These are phyloP conservation scores for Isoetes taiwanensis DNA, from an alignment of 75 land plant species.

Conservation along the genomic window DNA sequence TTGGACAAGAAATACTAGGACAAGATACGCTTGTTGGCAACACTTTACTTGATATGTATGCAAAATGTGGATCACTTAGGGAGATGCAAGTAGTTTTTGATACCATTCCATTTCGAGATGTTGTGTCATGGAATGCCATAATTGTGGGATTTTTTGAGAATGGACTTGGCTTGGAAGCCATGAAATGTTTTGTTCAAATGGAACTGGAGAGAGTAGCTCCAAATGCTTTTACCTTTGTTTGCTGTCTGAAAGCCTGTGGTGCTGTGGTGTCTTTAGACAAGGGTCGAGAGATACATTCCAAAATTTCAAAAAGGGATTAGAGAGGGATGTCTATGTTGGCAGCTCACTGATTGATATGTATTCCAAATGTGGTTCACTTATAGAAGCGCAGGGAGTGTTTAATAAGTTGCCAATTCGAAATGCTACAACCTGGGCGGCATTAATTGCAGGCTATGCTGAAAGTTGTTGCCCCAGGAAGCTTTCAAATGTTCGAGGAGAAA, in stretches of 20 bases:
- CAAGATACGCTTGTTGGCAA: neutral
- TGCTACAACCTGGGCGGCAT: too few relatives aligned
- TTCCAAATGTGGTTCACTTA: too few relatives aligned
- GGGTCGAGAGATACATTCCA: neutral
- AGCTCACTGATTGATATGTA: neutral
- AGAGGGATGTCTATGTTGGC: neutral
- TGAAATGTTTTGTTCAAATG: conserved; percentile 24
- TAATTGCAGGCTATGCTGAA: too few relatives aligned
- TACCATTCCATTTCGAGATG: conserved; percentile 19
- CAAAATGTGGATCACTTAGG: conserved; percentile 6
- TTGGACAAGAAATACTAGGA: neutral
- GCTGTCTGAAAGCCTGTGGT: conserved; percentile 44
- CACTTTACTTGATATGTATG: conserved; percentile 12
- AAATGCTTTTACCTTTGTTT: conserved; percentile 27
- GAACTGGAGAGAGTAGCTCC: neutral
- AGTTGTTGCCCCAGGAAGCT: too few relatives aligned
- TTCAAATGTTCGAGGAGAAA: too few relatives aligned
- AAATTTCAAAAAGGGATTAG: neutral
- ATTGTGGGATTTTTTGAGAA: conserved; percentile 30
- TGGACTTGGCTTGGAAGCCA: conserved; percentile 16
- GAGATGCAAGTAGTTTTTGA: conserved; percentile 14
- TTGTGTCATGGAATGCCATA: conserved; percentile 43
- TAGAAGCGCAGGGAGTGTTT: too few relatives aligned
- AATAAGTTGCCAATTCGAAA: too few relatives aligned
- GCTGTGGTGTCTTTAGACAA: conserved; percentile 6